phyloP scores from a whole-genome alignment of 31 red algal genomes.

The Porphyra umbilicalis region DNA sequence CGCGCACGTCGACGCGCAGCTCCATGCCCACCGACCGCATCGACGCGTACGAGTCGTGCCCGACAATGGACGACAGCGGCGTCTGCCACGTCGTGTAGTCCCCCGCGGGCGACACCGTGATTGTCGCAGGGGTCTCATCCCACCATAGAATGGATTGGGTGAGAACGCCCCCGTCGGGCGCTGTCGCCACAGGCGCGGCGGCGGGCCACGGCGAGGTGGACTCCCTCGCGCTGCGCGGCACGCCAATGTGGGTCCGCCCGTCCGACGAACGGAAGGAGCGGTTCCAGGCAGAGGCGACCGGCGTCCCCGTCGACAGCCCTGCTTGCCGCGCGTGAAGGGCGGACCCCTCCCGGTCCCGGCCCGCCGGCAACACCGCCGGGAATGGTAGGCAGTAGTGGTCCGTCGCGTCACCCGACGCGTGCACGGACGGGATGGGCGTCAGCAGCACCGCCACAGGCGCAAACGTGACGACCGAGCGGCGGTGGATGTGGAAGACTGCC shows the following conservation, averaged over 20 bases:
- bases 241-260: background rate
- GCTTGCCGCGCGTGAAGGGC: too few relatives aligned
- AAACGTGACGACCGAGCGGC: slow-evolving; percentile 31
- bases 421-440: slow-evolving; percentile 18
- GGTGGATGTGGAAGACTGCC: slow-evolving; percentile 26
- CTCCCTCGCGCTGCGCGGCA: background rate
- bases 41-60: background rate
- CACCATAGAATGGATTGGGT: background rate
- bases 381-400: slow-evolving; percentile 65
- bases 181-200: background rate
- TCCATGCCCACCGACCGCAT: background rate
- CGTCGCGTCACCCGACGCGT: slow-evolving; percentile 31
- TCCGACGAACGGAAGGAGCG: background rate
- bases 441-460: slow-evolving; percentile 45
- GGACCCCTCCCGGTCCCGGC: background rate
- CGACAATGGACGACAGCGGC: background rate
- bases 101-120: background rate
- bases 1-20: background rate
- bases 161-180: background rate
- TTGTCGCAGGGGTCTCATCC: background rate
- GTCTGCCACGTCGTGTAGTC: background rate
- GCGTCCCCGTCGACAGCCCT: background rate
- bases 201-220: background rate
- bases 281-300: background rate
- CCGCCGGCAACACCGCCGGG: slow-evolving; percentile 3